A percentile compares a stretch with the other conserved stretches of the same genome.
Conservation (phyloP, 192 early-diverging fungal species). For the Podila epicladia region DNA sequence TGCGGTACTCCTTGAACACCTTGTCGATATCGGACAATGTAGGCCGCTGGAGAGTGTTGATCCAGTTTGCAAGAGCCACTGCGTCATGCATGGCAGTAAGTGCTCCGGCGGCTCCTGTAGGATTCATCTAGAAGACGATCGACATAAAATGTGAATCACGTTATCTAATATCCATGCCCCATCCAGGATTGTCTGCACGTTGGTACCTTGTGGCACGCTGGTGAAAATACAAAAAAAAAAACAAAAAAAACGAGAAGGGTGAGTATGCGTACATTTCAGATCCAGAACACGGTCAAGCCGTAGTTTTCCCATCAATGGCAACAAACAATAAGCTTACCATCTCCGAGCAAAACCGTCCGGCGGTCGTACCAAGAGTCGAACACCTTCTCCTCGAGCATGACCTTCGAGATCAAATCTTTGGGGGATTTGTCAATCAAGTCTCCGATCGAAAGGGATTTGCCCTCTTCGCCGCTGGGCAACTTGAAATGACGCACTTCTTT, state of each 20-base stretch:
- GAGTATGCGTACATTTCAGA: neutral
- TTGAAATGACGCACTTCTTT: neutral
- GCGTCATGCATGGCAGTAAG: constrained; percentile 5
- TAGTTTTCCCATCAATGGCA: too few relatives aligned
- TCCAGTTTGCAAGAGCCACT: constrained; percentile 5
- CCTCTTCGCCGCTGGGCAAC: neutral
- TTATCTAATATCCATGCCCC: neutral
- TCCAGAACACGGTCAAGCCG: too few relatives aligned
- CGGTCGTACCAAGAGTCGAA: constrained; percentile 3
- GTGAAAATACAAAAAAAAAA: neutral
- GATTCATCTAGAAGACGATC: neutral
- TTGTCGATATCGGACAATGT: neutral
- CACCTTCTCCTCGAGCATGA: constrained; percentile 9
- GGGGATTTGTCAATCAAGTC: neutral
- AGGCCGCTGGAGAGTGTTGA: neutral
- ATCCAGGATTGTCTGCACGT: too few relatives aligned
- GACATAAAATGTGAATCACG: neutral
- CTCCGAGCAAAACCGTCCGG: neutral
- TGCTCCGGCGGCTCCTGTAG: constrained; percentile 5
- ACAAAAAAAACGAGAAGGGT: neutral
- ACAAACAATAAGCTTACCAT: neutral
- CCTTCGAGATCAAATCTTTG: constrained; percentile 6
- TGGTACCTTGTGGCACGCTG: neutral
- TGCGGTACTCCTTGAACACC: constrained; percentile 1
- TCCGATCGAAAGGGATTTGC: neutral